Percentiles rank a stretch among this genome's conserved stretches.
Evolutionary conservation across 1,139 yeast species (phyloP).

Genomic region (Candida sanyaensis): DNA sequence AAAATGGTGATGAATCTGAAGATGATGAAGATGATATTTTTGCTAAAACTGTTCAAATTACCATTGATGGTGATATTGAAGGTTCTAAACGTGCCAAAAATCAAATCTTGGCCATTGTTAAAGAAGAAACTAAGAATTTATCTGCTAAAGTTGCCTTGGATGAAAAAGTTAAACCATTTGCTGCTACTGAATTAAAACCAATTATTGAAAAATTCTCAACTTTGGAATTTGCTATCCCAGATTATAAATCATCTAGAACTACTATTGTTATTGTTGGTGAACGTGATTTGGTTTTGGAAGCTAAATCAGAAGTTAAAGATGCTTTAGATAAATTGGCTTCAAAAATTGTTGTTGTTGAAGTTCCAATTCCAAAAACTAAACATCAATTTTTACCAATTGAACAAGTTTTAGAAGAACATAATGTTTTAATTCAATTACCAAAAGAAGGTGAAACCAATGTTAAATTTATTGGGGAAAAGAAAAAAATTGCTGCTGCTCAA

Average conservation of each 20-base stretch:
- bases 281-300: slow-evolving; percentile 56
- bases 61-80: slow-evolving; percentile 82
- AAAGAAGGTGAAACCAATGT: slow-evolving; percentile 46
- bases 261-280: slow-evolving; percentile 59
- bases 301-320: slow-evolving; percentile 48
- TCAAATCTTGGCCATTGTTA: slow-evolving; percentile 71
- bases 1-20: slow-evolving; percentile 15
- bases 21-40: slow-evolving; percentile 44
- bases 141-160: slow-evolving; percentile 51
- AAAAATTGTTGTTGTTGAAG: slow-evolving; percentile 37
- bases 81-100: slow-evolving; percentile 76
- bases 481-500: slow-evolving; percentile 61
- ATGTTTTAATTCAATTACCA: slow-evolving; percentile 69
- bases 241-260: slow-evolving; percentile 23
- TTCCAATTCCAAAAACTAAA: slow-evolving; percentile 45
- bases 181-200: slow-evolving; percentile 29
- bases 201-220: slow-evolving; percentile 23
- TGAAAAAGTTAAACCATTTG: slow-evolving; percentile 53
- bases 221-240: slow-evolving; percentile 39
- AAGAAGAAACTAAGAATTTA: slow-evolving; percentile 67
- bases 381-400: slow-evolving; percentile 49
- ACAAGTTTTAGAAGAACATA: slow-evolving; percentile 48
- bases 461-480: slow-evolving; percentile 64
- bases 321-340: slow-evolving; percentile 47
- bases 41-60: slow-evolving; percentile 59